Percentiles rank a stretch among this genome's conserved stretches.
phyloP scores from a whole-genome alignment of 345 rosid species.

The Gossypium thurberi region DNA sequence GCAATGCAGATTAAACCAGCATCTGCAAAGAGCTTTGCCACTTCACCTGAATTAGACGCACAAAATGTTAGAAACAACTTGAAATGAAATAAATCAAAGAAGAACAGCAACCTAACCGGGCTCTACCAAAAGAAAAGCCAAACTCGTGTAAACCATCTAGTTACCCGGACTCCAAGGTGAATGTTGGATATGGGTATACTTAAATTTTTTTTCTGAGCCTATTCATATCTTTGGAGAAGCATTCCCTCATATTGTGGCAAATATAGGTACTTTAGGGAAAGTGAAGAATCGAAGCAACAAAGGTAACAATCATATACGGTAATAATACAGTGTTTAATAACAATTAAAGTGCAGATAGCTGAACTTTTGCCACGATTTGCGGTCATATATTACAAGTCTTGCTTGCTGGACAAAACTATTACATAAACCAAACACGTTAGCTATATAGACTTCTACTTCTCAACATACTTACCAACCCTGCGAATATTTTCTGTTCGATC shows the following conservation, averaged over 20 bases:
- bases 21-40: constrained; percentile 86
- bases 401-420: background rate
- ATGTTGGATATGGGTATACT: no score
- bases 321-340: background rate
- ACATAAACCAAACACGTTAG: background rate
- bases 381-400: background rate
- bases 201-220: no score
- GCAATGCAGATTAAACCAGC: constrained; percentile 88
- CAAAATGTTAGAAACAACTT: background rate
- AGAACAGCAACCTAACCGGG: background rate
- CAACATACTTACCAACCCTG: constrained; percentile 68
- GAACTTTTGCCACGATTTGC: background rate
- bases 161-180: no score
- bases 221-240: no score
- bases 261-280: no score
- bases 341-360: background rate
- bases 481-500: constrained; percentile 90
- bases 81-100: background rate
- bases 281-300: no score
- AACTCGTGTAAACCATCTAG: background rate
- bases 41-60: constrained; percentile 54
- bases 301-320: background rate
- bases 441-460: background rate
- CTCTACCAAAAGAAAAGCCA: background rate
- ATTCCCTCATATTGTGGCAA: no score